phyloP scores from a whole-genome alignment of 768 basidiomycete genomes.

The Fomitopsis pulvina region DNA sequence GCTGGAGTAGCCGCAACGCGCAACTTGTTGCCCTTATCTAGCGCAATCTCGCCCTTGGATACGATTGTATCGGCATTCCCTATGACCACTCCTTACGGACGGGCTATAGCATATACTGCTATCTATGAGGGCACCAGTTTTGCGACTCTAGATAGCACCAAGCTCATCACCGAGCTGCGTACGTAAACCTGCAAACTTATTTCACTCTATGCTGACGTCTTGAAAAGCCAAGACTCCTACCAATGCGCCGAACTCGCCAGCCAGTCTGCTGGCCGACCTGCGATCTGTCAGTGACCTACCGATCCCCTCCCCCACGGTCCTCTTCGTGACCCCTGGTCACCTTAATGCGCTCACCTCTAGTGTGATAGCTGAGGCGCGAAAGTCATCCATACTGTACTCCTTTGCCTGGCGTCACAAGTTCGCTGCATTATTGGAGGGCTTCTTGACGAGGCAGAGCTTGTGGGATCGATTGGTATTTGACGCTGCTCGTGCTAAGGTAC shows the following conservation, averaged over 20 bases:
- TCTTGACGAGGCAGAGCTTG: constrained; percentile 68
- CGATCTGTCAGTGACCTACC: constrained; percentile 41
- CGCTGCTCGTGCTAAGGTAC: constrained; percentile 48
- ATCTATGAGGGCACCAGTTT: constrained; percentile 70
- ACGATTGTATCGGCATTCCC: constrained; percentile 72
- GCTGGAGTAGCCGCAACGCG: constrained; percentile 82
- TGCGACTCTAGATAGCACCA: constrained; percentile 53
- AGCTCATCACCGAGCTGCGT: constrained; percentile 45
- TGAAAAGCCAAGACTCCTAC: background rate
- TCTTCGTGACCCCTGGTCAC: constrained; percentile 68
- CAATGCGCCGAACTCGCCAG: constrained; percentile 17
- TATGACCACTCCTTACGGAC: constrained; percentile 70
- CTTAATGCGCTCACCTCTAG: constrained; percentile 45
- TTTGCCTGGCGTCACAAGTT: constrained; percentile 78
- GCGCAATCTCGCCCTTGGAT: constrained; percentile 63
- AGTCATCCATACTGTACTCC: constrained; percentile 43
- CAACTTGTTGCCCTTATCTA: constrained; percentile 67
- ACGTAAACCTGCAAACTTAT: background rate
- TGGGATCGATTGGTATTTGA: constrained; percentile 82
- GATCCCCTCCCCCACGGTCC: constrained; percentile 69
- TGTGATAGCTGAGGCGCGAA: constrained; percentile 49
- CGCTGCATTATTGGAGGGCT: constrained; percentile 62
- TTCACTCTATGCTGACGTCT: background rate
- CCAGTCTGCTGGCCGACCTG: constrained; percentile 34
- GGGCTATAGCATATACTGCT: constrained; percentile 76